phyloP scores from a whole-genome alignment of 2,329 filamentous ascomycete genomes.

The Geosmithia flava region DNA sequence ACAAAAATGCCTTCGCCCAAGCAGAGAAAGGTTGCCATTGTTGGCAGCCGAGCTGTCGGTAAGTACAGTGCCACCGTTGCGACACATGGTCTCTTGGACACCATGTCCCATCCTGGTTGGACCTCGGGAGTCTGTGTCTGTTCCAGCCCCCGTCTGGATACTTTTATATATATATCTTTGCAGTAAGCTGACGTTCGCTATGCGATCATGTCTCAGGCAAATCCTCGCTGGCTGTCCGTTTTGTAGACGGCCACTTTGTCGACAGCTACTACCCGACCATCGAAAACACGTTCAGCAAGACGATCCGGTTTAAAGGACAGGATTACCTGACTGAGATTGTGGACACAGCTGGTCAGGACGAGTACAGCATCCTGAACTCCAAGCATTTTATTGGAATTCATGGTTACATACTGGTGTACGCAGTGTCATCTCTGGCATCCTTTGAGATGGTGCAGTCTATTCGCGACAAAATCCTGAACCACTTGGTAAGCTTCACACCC shows the following conservation, averaged over 20 bases:
- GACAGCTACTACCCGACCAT: slow-evolving; percentile 99
- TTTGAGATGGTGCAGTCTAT: slow-evolving; percentile 98
- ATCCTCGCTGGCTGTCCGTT: slow-evolving; percentile 92
- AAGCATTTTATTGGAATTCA: slow-evolving; percentile 99
- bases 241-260: slow-evolving; percentile 95
- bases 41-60: slow-evolving; percentile 82
- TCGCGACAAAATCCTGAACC: slow-evolving; percentile 92
- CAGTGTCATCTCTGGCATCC: slow-evolving; percentile 83
- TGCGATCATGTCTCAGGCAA: slow-evolving; percentile 55
- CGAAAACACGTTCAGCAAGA: slow-evolving; percentile 96
- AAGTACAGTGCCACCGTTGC: slow-evolving; percentile 1
- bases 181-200: background rate
- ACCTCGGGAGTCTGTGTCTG: background rate
- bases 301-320: slow-evolving; percentile 84
- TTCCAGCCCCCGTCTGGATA: background rate
- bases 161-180: background rate
- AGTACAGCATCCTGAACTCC: slow-evolving; percentile 96
- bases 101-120: background rate
- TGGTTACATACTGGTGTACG: slow-evolving; percentile 97
- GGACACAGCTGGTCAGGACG: slow-evolving; percentile 95
- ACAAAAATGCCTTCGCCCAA: slow-evolving; percentile 56
- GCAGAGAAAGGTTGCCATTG: slow-evolving; percentile 90
- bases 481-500: slow-evolving; percentile 51
- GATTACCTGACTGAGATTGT: slow-evolving; percentile 96
- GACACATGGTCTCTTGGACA: background rate